These are phyloP conservation scores for Talaromyces sp. DNA, from an alignment of 2,329 filamentous ascomycete genomes.

Conservation along the genomic window DNA sequence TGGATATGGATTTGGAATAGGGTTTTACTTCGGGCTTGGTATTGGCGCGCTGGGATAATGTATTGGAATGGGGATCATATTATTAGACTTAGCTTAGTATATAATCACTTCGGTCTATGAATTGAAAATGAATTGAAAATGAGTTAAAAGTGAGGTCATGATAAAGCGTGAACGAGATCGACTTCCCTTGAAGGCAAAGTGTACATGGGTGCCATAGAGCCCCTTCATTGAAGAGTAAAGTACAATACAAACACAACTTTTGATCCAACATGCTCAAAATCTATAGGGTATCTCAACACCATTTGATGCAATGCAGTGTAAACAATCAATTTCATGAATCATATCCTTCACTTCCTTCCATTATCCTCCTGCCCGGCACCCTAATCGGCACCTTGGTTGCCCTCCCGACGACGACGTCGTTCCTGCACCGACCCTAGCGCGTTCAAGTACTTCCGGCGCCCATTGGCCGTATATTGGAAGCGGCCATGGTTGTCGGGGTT, in stretches of 20 bases:
- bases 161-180: not conserved
- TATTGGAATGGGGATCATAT: not conserved
- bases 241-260: not conserved
- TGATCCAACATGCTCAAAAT: not conserved
- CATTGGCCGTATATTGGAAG: slow-evolving; percentile 23
- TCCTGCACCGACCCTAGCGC: slow-evolving; percentile 20
- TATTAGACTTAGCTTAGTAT: not conserved
- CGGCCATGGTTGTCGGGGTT: slow-evolving; percentile 30
- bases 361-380: not conserved
- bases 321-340: not conserved
- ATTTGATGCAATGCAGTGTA: not conserved
- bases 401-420: not conserved
- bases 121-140: not conserved
- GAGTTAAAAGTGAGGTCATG: not conserved
- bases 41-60: not conserved
- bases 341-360: not conserved
- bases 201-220: not conserved
- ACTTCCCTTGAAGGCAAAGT: not conserved
- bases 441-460: slow-evolving; percentile 25
- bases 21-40: not conserved
- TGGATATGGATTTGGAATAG: not conserved
- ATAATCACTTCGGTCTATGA: not conserved
- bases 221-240: no score
- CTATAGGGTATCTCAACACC: not conserved
- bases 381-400: not conserved